These are phyloP conservation scores for Lunularia cruciata DNA, from an alignment of 225 moss, liverwort and hornwort genomes.

Conservation along the genomic window DNA sequence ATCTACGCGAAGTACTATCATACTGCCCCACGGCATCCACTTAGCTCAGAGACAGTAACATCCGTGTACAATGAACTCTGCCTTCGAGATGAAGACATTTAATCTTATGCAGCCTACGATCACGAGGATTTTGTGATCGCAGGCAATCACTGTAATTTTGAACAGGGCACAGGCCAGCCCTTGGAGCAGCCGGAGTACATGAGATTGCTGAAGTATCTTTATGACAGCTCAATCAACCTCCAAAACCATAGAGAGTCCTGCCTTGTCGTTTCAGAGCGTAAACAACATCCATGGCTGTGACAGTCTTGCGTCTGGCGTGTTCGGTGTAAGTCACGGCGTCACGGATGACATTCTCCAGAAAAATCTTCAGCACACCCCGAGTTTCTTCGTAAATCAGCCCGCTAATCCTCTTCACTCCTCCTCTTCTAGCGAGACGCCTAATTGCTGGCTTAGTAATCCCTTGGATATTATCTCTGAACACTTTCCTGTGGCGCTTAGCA, in stretches of 20 bases:
- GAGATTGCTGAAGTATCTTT: too few species aligned
- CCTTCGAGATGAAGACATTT: too few species aligned
- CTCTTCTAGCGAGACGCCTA: conserved; percentile 17
- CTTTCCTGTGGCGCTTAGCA: conserved; percentile 31
- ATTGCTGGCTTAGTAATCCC: conserved; percentile 29
- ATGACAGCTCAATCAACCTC: too few species aligned
- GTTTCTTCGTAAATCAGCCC: conserved; percentile 28
- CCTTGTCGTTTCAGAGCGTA: conserved; percentile 29
- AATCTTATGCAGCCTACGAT: too few species aligned
- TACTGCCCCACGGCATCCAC: too few species aligned
- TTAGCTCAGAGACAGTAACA: too few species aligned
- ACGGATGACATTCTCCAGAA: conserved; percentile 45
- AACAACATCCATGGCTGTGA: conserved; percentile 31
- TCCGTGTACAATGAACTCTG: too few species aligned
- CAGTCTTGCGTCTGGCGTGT: conserved; percentile 26
- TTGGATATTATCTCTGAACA: conserved; percentile 34
- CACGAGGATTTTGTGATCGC: too few species aligned
- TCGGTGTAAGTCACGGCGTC: conserved; percentile 31
- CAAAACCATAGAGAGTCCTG: conserved; percentile 24
- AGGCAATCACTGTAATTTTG: too few species aligned
- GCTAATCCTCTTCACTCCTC: conserved; percentile 29
- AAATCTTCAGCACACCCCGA: conserved; percentile 37
- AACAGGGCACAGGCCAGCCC: too few species aligned
- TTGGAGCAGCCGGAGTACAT: too few species aligned
- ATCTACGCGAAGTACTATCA: too few species aligned